Evolutionary conservation across 768 basidiomycete genomes (phyloP), one percentile per base, ranked within the genome.

Genomic region (Rhodotorula sphaerocarpa): DNA sequence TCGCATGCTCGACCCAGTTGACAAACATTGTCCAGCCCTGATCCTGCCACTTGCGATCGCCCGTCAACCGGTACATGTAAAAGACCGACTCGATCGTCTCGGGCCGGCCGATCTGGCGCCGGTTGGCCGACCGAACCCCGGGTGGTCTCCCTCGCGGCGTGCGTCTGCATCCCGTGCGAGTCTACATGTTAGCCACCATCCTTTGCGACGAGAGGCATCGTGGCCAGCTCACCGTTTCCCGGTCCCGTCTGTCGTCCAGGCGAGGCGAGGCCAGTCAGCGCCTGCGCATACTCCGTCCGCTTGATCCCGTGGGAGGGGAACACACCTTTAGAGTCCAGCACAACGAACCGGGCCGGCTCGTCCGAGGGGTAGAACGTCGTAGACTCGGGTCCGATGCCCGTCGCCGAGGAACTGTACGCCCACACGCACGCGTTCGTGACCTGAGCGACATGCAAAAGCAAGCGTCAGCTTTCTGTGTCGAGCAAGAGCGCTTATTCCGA

Each of bases 21-120:
- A 52, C 58, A 21, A 78, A 79, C 78, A 79, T 79, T 59, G 73
- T 71, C 78, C 78, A 79, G 12, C 77, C 78, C 23, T 71, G 70
- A 50, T 79, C 52, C 65, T 77, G 76, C 78, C 78, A 79, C 57
- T 75, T 74, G 33, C 71, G 70, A 69, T 79, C 76, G 18, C 78
- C 78, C 2, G 78, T 77, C 0, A 77, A 28, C 42, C 77, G 73
- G 53, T 73, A 78, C 74, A 73, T 71, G 55, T 75, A 74, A 55
- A 75, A 74, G 23, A 76, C 74, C 33, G 67, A 66, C 68, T 79
- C 78, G 63, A 78, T 77, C 3, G 77, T 76, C 69, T 79, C 78
- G 27, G 78, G 78, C 10, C 78, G 66, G 25, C 76, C 76, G 30
- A 69, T 77, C 61, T 39, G 75, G 71, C 55, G 71, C 52, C 20